Conservation (phyloP, 176 grass and related monocot genomes). For the Oryza nivara region DNA sequence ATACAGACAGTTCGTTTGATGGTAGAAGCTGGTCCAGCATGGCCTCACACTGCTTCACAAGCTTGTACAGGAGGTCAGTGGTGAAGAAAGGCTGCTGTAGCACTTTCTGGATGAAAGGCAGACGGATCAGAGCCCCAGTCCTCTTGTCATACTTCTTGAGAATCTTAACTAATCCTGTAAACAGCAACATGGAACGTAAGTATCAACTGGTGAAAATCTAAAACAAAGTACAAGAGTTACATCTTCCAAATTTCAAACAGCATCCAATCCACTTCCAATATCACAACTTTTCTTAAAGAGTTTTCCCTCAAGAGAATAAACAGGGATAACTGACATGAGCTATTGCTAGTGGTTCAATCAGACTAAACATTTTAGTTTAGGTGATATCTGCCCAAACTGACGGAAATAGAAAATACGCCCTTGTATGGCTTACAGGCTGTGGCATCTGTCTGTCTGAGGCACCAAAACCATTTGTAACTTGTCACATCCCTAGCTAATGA, state of each 20-base stretch:
- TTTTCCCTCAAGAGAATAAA: neutral
- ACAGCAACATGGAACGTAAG: slow-evolving; percentile 33
- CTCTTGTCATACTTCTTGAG: slow-evolving; percentile 99
- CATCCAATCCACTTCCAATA: neutral
- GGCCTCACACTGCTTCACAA: slow-evolving; percentile 86
- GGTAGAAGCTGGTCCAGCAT: slow-evolving; percentile 84
- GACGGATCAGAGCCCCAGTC: slow-evolving; percentile 82
- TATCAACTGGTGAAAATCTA: neutral
- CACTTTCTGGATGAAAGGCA: slow-evolving; percentile 92
- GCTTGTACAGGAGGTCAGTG: slow-evolving; percentile 79
- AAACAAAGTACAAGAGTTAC: slow-evolving; percentile 8
- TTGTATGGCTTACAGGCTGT: neutral
- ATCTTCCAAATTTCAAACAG: slow-evolving; percentile 19
- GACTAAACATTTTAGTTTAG: neutral
- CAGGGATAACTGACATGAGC: neutral
- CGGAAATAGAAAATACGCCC: neutral
- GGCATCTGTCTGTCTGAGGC: neutral
- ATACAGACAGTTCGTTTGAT: slow-evolving; percentile 55
- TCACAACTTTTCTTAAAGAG: neutral
- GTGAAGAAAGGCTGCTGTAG: slow-evolving; percentile 96
- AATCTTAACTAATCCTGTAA: slow-evolving; percentile 88
- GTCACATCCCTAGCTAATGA: neutral
- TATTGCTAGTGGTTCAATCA: neutral
- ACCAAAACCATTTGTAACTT: neutral
- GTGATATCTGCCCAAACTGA: neutral